Base-by-base conservation (phyloP, 148 eudicot species). In the Vaccinium corymbosum region DNA sequence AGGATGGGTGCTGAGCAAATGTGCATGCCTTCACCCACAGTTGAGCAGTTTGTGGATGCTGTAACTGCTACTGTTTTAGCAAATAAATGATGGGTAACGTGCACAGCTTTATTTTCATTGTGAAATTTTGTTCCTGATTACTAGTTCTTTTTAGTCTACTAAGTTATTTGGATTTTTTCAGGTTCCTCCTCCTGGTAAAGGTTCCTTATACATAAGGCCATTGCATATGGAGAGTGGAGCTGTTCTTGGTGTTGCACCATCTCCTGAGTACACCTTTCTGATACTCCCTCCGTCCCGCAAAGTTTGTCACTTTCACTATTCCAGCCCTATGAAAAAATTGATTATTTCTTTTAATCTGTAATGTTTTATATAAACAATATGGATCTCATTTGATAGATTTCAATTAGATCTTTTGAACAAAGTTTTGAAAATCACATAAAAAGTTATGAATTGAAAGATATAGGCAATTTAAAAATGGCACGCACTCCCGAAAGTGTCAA, bases 1-100 rank as follows among this genome's bases (percentile, higher is more conserved):
- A 92, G 89, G 84, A 83, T 57, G 73, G 99, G 99, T 71, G 97
- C 99, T 17, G 98, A 95, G 83, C 92, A 98, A 83, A 95, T 97
- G 98, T 97, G 99, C 91, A 97, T 97, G 99, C 93, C 96, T 85
- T 92, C 98, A 53, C 99, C 99, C 62, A 90, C 93, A 68, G 95
- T 93, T 82, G 98, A 93, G 29, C 98, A 97, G 86, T 97, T 97
- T 87, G 79, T 97, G 87, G 93, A 92, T 89, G 98, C 99, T 83
- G 99, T 97, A n/a, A 93, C 89, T 85, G 90, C 85, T 49, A 97
- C 96, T 80, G 98, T 94, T 80, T 83, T 93, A 71, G 97, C 98
- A 80, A 97, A 97, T 90, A 89, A 95, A 81, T 92, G 95, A 88
- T 97, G 99, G 98, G 99, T 97, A 97, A 86, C 74, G 5, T 27